Evolutionary conservation across 345 rosid genomes (phyloP), one percentile per base, ranked within the genome.

Genomic region (Gossypium thurberi): DNA sequence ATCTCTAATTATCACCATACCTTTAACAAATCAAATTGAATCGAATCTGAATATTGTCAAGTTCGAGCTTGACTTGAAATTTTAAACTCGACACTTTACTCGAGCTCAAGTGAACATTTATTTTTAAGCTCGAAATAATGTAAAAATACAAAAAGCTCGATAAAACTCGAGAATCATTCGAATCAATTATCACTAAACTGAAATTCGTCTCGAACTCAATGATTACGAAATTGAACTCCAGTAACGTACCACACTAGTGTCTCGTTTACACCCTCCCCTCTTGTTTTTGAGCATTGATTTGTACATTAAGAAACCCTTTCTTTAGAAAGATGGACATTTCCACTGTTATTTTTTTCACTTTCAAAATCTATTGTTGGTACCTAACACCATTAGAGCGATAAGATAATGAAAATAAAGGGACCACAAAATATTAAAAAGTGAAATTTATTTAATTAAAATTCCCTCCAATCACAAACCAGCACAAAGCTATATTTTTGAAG

Each of bases 1-100:
- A 20, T 55, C 26, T 9, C 1, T 55, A 55, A 55, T n/a, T n/a
- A n/a, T 12, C 14, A 56, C 1, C 10, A 0, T 5, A 33, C 0
- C 0, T 33, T 33, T 33, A 5, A 5, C 7, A 33, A 33, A 5
- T 33, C 6, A 33, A 33, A 1, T 5, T 0, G 7, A 33, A 1
- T 33, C 0, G 7, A 33, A 1, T 33, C 0, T 0, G 0, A 33
- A 5, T 33, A 33, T 5, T 33, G 1, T 33, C 1, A 5, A 33
- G 7, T 0, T 33, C 7, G 1, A 33, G 0, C 0, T 33, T 0
- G 0, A 33, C 1, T 33, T 5, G 0, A 33, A 33, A 33, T 4
- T 33, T 0, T 0, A 5, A 33, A 33, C 0, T 4, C 40, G 1
- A 33, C 5, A 33, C 40, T 33, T 5, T 33, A 5, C 1, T 33